phyloP scores from a whole-genome alignment of 352 stramenopile genomes.

The Pythium sp. region DNA sequence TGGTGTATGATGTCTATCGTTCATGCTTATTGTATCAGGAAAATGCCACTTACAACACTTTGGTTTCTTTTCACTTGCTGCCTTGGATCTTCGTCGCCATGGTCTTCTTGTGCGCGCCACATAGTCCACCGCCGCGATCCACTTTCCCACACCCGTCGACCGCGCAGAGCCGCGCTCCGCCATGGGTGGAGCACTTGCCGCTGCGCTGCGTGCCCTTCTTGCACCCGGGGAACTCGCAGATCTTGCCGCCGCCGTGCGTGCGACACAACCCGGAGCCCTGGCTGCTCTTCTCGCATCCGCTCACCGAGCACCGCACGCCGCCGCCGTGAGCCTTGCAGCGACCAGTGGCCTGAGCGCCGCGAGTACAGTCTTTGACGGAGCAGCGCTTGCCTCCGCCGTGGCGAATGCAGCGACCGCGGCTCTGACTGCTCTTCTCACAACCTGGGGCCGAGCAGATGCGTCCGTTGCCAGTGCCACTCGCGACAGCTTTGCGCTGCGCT shows the following conservation, averaged over 20 bases:
- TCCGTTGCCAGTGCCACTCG: constrained; percentile 3
- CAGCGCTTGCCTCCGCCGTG: constrained; percentile 83
- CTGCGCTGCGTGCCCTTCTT: constrained; percentile 48
- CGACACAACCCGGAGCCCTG: constrained; percentile 47
- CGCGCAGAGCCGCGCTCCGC: constrained; percentile 30
- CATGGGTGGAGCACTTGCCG: constrained; percentile 52
- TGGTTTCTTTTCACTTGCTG: not conserved
- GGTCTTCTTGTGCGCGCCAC: constrained; percentile 36
- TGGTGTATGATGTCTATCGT: not conserved
- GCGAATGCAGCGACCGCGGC: constrained; percentile 59
- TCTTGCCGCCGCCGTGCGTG: constrained; percentile 51
- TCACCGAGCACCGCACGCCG: constrained; percentile 41
- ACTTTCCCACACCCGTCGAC: constrained; percentile 38
- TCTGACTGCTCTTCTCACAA: constrained; percentile 38
- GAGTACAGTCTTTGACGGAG: constrained; percentile 36
- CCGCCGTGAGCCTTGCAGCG: constrained; percentile 50
- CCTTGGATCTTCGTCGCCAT: not conserved
- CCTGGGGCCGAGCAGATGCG: constrained; percentile 23
- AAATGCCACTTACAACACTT: not conserved
- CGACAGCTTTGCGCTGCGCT: not conserved
- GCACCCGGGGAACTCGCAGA: constrained; percentile 44
- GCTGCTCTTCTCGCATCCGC: constrained; percentile 35
- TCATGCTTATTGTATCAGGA: not conserved
- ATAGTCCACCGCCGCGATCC: constrained; percentile 52
- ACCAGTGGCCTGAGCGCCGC: constrained; percentile 38